Conservation (phyloP, 176 grass and related monocot species). For the Oryza meyeriana region DNA sequence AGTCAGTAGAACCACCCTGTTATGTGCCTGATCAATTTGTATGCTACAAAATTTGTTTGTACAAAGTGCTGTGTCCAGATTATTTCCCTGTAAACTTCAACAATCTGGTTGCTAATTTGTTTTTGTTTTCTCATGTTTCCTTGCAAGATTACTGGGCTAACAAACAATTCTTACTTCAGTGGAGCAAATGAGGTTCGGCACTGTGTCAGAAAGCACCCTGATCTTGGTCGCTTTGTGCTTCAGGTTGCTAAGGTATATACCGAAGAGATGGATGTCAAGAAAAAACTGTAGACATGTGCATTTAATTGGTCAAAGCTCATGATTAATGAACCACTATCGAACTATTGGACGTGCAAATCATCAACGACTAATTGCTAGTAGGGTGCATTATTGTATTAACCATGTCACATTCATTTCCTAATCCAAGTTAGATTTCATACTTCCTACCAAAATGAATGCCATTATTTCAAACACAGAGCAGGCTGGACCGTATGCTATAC, state of each 20-base stretch:
- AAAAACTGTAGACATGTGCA: background rate
- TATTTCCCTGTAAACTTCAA: slow-evolving; percentile 6
- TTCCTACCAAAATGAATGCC: slow-evolving; percentile 20
- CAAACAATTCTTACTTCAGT: slow-evolving; percentile 80
- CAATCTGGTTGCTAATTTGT: slow-evolving; percentile 3
- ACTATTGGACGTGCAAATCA: slow-evolving; percentile 2
- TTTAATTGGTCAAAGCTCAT: background rate
- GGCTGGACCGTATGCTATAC: slow-evolving; percentile 88
- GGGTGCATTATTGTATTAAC: background rate
- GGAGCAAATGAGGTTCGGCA: slow-evolving; percentile 72
- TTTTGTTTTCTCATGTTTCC: slow-evolving; percentile 1
- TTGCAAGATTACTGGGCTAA: slow-evolving; percentile 81
- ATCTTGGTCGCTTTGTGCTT: slow-evolving; percentile 79
- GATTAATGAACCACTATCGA: background rate
- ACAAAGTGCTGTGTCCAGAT: background rate
- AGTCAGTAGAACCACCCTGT: background rate
- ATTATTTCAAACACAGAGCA: slow-evolving; percentile 57
- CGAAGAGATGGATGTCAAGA: background rate
- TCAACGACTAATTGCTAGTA: background rate
- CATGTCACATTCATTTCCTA: slow-evolving; percentile 15
- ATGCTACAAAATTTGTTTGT: background rate
- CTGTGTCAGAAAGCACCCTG: slow-evolving; percentile 73
- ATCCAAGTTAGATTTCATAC: background rate
- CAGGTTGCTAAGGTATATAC: slow-evolving; percentile 85
- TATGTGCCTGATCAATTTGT: background rate